A percentile compares a stretch with the other conserved stretches of the same genome.
phyloP scores from a whole-genome alignment of 495 filamentous ascomycete species.

The Astrocystis sublimbata region DNA sequence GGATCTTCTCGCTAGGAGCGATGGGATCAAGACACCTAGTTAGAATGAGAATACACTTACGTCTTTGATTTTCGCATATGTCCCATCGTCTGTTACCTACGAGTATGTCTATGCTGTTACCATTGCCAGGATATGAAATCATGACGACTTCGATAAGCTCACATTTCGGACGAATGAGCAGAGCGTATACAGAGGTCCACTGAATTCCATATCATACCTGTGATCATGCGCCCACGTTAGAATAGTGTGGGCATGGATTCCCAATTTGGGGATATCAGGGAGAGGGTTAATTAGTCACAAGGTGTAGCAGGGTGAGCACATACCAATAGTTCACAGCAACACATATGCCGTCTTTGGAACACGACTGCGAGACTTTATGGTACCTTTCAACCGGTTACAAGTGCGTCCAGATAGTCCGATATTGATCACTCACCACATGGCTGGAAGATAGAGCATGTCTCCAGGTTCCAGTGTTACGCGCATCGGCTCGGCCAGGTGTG shows the following conservation, averaged over 20 bases:
- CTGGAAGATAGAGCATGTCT: constrained; percentile 79
- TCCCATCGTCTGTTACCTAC: neutral
- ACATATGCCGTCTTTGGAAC: constrained; percentile 62
- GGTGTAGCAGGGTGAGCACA: constrained; percentile 16
- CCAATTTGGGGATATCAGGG: neutral
- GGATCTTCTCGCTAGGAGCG: neutral
- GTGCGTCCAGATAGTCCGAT: neutral
- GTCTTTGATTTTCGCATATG: neutral
- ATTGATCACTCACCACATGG: constrained; percentile 60
- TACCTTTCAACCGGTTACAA: constrained; percentile 37
- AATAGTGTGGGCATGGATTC: neutral
- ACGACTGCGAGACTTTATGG: constrained; percentile 69
- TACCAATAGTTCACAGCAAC: constrained; percentile 82
- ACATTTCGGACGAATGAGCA: constrained; percentile 53
- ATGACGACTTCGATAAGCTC: constrained; percentile 15
- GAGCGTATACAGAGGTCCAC: constrained; percentile 58
- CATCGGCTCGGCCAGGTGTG: constrained; percentile 54
- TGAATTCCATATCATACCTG: constrained; percentile 72
- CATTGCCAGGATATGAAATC: constrained; percentile 7
- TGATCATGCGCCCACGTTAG: constrained; percentile 11
- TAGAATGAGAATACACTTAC: constrained; percentile 12
- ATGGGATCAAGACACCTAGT: neutral
- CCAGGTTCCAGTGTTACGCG: constrained; percentile 64
- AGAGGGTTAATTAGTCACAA: neutral
- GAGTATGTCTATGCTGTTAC: neutral